A percentile compares a stretch with the other conserved stretches of the same genome.
These are phyloP conservation scores for Sparassis latifolia DNA, from an alignment of 1,284 basidiomycete genomes.

Conservation along the genomic window DNA sequence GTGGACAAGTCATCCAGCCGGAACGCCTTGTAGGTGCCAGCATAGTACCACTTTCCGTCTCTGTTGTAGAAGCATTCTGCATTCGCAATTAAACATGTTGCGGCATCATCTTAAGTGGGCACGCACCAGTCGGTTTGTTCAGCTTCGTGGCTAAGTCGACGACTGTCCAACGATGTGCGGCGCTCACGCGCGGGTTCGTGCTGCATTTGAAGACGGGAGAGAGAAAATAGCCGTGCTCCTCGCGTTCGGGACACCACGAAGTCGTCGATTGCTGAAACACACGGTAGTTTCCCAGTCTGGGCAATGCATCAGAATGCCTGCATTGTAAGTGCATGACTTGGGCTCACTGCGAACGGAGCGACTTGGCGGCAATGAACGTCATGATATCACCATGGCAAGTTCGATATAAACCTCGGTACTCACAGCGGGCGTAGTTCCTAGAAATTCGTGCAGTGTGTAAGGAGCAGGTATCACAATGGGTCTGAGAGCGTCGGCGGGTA, in stretches of 20 bases:
- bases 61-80: conserved; percentile 76
- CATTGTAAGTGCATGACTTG: background rate
- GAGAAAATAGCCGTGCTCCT: conserved; percentile 74
- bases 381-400: background rate
- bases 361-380: conserved; percentile 3
- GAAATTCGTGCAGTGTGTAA: conserved; percentile 61
- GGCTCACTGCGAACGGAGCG: conserved; percentile 45
- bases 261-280: conserved; percentile 62
- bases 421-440: conserved; percentile 54
- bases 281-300: conserved; percentile 57
- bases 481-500: conserved; percentile 56
- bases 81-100: background rate
- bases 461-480: conserved; percentile 60
- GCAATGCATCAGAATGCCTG: conserved; percentile 7
- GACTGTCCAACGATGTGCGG: conserved; percentile 63
- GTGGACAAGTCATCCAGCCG: conserved; percentile 54
- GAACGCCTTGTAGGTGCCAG: conserved; percentile 65
- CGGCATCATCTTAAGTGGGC: background rate
- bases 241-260: conserved; percentile 68
- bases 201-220: conserved; percentile 65
- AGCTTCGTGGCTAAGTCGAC: conserved; percentile 54
- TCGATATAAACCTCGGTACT: conserved; percentile 17
- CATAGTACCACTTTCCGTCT: conserved; percentile 74
- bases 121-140: conserved; percentile 53
- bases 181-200: conserved; percentile 65